phyloP scores from a whole-genome alignment of 2,329 filamentous ascomycete species.

The Fusarium kyushuense region DNA sequence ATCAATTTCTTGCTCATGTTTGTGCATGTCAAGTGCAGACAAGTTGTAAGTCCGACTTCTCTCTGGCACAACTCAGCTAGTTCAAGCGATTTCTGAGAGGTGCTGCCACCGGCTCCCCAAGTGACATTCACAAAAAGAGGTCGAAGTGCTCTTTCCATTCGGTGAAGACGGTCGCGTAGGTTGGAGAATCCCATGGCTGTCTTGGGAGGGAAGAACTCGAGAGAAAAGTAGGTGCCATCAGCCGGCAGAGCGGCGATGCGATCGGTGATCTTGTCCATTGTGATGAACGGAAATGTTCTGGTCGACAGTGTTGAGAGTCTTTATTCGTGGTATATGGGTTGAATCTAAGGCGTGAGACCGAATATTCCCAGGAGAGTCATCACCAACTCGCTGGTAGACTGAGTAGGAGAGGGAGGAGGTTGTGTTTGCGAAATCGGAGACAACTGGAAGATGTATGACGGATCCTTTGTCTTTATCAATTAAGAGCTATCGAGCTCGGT shows the following conservation, averaged over 20 bases:
- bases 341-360: slow-evolving; percentile 5
- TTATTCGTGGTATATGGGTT: slow-evolving; percentile 1
- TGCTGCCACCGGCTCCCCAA: slow-evolving; percentile 96
- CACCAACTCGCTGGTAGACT: slow-evolving; percentile 1
- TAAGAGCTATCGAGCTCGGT: slow-evolving; percentile 7
- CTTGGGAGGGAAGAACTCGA: slow-evolving; percentile 99
- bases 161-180: slow-evolving; percentile 89
- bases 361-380: slow-evolving; percentile 33
- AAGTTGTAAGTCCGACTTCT: slow-evolving; percentile 91
- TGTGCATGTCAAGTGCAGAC: slow-evolving; percentile 95
- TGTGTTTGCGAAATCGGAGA: slow-evolving; percentile 14
- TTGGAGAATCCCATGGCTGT: slow-evolving; percentile 96
- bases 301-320: background rate
- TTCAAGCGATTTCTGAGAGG: slow-evolving; percentile 89
- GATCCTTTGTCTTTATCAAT: slow-evolving; percentile 22
- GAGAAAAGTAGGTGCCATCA: slow-evolving; percentile 88
- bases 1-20: slow-evolving; percentile 92
- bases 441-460: background rate
- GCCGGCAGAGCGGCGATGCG: slow-evolving; percentile 92
- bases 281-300: slow-evolving; percentile 11
- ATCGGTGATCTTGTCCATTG: slow-evolving; percentile 90
- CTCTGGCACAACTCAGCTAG: slow-evolving; percentile 95
- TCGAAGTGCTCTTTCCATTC: slow-evolving; percentile 91
- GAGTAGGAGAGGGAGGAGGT: slow-evolving; percentile 2
- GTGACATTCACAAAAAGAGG: slow-evolving; percentile 97